phyloP scores from a whole-genome alignment of 495 filamentous ascomycete genomes.

The Xylona heveae region DNA sequence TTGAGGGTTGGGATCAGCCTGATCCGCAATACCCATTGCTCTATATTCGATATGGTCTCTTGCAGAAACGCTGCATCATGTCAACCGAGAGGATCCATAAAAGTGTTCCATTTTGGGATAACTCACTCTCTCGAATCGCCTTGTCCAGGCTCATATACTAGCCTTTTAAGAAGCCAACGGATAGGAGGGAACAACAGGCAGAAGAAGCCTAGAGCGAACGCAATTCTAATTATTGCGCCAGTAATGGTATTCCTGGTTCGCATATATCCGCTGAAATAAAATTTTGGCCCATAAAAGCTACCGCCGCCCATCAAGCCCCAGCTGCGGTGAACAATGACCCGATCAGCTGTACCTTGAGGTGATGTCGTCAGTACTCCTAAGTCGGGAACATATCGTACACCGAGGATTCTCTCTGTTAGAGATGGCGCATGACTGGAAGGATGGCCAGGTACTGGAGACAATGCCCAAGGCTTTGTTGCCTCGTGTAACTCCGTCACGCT shows the following conservation, averaged over 20 bases:
- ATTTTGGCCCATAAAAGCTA: conserved; percentile 48
- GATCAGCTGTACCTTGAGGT: conserved; percentile 34
- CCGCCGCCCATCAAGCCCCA: conserved; percentile 48
- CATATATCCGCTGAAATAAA: conserved; percentile 49
- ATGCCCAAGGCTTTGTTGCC: conserved; percentile 32
- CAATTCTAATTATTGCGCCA: conserved; percentile 35
- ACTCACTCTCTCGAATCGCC: conserved; percentile 38
- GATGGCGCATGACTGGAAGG: conserved; percentile 14
- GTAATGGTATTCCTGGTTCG: conserved; percentile 33
- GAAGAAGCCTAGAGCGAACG: conserved; percentile 25
- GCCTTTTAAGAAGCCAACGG: conserved; percentile 23
- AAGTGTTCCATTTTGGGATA: no score
- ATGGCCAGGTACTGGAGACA: conserved; percentile 34
- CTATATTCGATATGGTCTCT: conserved; percentile 33
- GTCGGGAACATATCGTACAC: conserved; percentile 35
- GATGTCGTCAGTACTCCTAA: conserved; percentile 48
- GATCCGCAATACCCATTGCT: conserved; percentile 42
- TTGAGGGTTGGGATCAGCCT: conserved; percentile 12
- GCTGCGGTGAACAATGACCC: conserved; percentile 47
- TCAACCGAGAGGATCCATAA: no score
- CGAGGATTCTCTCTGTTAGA: conserved; percentile 26
- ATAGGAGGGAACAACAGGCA: conserved; percentile 32
- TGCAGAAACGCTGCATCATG: conserved; percentile 6
- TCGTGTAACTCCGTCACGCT: conserved; percentile 3
- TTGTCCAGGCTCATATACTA: conserved; percentile 42